Base-by-base conservation (phyloP, 2,329 filamentous ascomycete species). In the Stachybotrys chlorohalonatus region DNA sequence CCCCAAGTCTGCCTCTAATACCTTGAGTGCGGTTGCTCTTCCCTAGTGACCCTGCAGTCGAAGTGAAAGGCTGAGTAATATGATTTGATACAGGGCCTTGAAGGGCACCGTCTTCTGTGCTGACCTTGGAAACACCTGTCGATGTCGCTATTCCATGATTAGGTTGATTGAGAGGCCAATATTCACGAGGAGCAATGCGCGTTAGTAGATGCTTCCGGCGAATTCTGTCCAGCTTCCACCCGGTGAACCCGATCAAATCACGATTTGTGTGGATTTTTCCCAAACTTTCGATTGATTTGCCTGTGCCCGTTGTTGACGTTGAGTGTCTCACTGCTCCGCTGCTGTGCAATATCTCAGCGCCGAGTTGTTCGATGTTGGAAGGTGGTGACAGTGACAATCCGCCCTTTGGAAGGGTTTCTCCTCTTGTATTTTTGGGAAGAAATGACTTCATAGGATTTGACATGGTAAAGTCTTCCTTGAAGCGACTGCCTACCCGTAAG, bases 381-480 rank as follows among this genome's bases (percentile, higher is more conserved):
- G 9, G 5, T 42, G 36, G 36, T 13, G 36, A 13, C 36, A 13
- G 36, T 9, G 36, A 5, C 8, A 9, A 9, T 9, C 36, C 13
- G 36, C 3, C 36, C 36, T 42, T 42, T 2, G 3, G 36, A 42
- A 9, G 36, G 36, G 5, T 42, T 9, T 42, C 36, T 42, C 36
- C 36, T 42, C 36, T 42, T 42, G 36, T 13, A 2, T 9, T 42
- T 13, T 13, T 13, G 8, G 36, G 36, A 13, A 13, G 9, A 42
- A 42, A 13, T 9, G 13, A 9, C 36, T 42, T 42, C 36, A 13
- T 42, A 2, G 36, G 36, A 13, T 5, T 9, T 42, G 36, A 42
- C 36, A 5, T 13, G 8, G 13, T 9, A 42, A 76, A 70, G 6
- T 74, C 66, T 55, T 78, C 75, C 9, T 60, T 66, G 59, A 77